Conservation (phyloP, 202 grass and related monocot species). For the Musa balbisiana region DNA sequence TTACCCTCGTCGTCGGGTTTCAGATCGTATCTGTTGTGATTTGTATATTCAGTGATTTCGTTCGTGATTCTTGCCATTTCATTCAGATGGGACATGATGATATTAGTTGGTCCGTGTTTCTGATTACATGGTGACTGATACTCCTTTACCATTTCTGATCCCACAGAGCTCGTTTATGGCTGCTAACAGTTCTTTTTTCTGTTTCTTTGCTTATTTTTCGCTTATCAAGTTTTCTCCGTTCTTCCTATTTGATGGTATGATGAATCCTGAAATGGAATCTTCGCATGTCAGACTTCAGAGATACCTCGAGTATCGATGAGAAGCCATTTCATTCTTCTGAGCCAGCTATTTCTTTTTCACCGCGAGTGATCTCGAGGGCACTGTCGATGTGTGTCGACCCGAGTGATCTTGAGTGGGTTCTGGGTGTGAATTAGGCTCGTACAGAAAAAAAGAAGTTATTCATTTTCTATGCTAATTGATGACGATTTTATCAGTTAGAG, state of each 20-base stretch:
- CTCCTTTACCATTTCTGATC: constrained; percentile 44
- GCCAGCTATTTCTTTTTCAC: constrained; percentile 4
- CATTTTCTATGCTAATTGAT: no score
- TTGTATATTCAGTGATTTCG: not conserved
- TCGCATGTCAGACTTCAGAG: constrained; percentile 19
- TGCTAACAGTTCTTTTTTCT: not conserved
- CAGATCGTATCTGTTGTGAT: not conserved
- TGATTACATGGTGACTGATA: constrained; percentile 56
- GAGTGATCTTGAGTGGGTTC: no score
- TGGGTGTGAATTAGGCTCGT: no score
- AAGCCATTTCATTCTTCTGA: constrained; percentile 56
- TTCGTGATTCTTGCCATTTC: not conserved
- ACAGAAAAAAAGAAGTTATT: no score
- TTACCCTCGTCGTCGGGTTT: not conserved
- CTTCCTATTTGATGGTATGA: not conserved
- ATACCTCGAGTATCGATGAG: constrained; percentile 54
- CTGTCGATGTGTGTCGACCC: no score
- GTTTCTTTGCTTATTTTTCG: not conserved
- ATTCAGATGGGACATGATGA: constrained; percentile 12
- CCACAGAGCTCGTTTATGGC: not conserved
- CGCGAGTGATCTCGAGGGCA: no score
- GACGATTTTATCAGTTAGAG: no score
- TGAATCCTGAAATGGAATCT: not conserved
- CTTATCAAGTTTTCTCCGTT: not conserved
- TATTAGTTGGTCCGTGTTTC: constrained; percentile 83